phyloP scores from a whole-genome alignment of 371 early-diverging fungal genomes.

The Smittium mucronatum region DNA sequence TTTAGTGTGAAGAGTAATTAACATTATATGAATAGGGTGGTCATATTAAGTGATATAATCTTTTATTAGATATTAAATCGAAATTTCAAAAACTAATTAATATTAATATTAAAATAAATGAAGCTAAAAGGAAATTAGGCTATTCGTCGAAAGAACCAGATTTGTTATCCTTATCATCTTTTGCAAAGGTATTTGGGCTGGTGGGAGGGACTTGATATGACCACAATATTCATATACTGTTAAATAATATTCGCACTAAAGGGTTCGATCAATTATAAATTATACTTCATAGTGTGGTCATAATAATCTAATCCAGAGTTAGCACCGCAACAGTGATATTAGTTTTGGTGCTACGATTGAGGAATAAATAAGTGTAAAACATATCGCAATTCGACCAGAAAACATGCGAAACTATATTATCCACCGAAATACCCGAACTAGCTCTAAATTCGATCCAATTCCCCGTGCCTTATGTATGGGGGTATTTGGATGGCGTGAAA shows the following conservation, averaged over 20 bases:
- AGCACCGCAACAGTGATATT: background rate
- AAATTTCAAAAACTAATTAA: background rate
- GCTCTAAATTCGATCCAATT: background rate
- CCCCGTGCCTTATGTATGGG: background rate
- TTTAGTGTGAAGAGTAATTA: no score
- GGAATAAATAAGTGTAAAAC: background rate
- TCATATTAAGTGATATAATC: background rate
- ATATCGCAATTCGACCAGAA: constrained; percentile 4
- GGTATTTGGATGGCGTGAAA: background rate
- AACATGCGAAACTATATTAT: background rate
- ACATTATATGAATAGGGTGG: background rate
- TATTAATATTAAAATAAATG: background rate
- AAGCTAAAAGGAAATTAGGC: background rate
- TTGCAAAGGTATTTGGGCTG: background rate
- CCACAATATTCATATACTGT: background rate
- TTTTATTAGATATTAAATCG: background rate
- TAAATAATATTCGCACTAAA: background rate
- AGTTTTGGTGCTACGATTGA: background rate
- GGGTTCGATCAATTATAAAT: background rate
- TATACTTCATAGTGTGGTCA: background rate
- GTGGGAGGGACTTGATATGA: background rate
- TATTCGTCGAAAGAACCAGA: background rate
- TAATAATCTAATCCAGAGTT: background rate
- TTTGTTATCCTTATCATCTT: background rate
- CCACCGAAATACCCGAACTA: background rate